Conservation (phyloP, 805 yeast genomes). For the Metschnikowia proteae region DNA sequence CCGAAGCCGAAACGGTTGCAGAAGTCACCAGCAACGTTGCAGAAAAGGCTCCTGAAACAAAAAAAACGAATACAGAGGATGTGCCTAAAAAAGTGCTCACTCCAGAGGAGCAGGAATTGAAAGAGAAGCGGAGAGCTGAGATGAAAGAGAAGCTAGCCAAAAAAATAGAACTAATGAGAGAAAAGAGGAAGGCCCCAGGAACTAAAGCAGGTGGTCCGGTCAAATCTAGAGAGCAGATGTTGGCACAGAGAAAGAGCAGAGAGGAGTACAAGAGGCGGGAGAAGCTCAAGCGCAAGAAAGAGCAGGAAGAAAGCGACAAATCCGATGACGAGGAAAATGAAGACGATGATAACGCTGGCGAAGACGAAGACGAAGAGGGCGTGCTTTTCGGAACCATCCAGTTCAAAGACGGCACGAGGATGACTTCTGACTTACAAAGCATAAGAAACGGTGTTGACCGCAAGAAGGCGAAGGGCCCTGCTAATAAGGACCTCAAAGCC, state of each 20-base stretch:
- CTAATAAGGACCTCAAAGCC: slow-evolving; percentile 77
- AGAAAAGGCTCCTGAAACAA: slow-evolving; percentile 5
- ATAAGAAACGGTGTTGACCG: slow-evolving; percentile 47
- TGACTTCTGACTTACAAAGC: slow-evolving; percentile 65
- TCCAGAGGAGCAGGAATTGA: slow-evolving; percentile 49
- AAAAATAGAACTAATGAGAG: slow-evolving; percentile 65
- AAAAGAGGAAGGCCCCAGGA: slow-evolving; percentile 90
- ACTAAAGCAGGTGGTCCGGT: slow-evolving; percentile 77
- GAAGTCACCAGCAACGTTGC: slow-evolving; percentile 16
- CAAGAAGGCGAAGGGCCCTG: slow-evolving; percentile 73
- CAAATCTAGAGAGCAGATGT: slow-evolving; percentile 74
- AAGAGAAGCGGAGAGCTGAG: slow-evolving; percentile 55
- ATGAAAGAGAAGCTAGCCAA: slow-evolving; percentile 76
- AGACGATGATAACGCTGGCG: slow-evolving; percentile 31
- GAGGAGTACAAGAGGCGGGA: slow-evolving; percentile 45
- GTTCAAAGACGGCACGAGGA: slow-evolving; percentile 76
- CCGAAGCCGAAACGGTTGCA: neutral
- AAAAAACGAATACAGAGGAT: slow-evolving; percentile 5
- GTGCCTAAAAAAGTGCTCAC: slow-evolving; percentile 26
- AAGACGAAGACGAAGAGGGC: slow-evolving; percentile 26
- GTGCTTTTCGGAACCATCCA: slow-evolving; percentile 78
- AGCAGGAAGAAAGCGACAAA: slow-evolving; percentile 40
- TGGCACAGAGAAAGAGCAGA: slow-evolving; percentile 56
- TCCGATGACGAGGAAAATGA: slow-evolving; percentile 33
- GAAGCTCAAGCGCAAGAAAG: slow-evolving; percentile 38